Conservation (phyloP, 1,139 yeast genomes). For the Yamadazyma dushanensis region DNA sequence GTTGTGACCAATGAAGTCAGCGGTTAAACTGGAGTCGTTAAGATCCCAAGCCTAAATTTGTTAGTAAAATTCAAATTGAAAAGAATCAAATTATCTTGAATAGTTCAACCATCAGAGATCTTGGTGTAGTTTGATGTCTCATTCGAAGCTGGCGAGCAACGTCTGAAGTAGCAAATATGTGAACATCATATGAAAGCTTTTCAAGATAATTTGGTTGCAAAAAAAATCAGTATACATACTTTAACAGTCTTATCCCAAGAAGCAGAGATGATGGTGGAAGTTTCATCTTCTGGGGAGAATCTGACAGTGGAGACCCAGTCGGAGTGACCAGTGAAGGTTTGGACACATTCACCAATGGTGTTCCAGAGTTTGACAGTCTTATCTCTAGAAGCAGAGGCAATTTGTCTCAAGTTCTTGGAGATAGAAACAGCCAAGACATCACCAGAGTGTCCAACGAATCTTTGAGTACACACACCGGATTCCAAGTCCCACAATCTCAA, state of each 20-base stretch:
- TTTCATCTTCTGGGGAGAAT: slow-evolving; percentile 78
- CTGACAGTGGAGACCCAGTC: slow-evolving; percentile 99
- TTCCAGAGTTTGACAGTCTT: slow-evolving; percentile 99
- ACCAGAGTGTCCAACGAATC: slow-evolving; percentile 97
- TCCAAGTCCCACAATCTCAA: slow-evolving; percentile 98
- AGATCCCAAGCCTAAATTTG: slow-evolving; percentile 87
- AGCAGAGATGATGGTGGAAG: slow-evolving; percentile 89
- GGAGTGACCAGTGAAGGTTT: slow-evolving; percentile 91
- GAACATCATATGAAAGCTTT: slow-evolving; percentile 5
- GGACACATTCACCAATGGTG: slow-evolving; percentile 97
- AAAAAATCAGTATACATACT: slow-evolving; percentile 61
- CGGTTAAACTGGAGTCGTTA: slow-evolving; percentile 79
- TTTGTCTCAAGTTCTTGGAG: slow-evolving; percentile 96
- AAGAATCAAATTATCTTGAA: slow-evolving; percentile 16
- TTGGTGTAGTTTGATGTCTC: slow-evolving; percentile 97
- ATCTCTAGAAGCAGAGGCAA: slow-evolving; percentile 99
- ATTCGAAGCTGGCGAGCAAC: slow-evolving; percentile 66
- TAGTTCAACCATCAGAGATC: slow-evolving; percentile 76
- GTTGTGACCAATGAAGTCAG: slow-evolving; percentile 99
- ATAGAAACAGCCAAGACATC: slow-evolving; percentile 97
- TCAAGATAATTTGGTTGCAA: slow-evolving; percentile 9
- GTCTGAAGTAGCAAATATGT: slow-evolving; percentile 79
- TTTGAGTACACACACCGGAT: slow-evolving; percentile 91
- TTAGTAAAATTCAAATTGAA: slow-evolving; percentile 22
- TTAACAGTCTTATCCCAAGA: slow-evolving; percentile 99